These are phyloP conservation scores for Bombardia bombarda DNA, from an alignment of 495 filamentous ascomycete species.

Conservation along the genomic window DNA sequence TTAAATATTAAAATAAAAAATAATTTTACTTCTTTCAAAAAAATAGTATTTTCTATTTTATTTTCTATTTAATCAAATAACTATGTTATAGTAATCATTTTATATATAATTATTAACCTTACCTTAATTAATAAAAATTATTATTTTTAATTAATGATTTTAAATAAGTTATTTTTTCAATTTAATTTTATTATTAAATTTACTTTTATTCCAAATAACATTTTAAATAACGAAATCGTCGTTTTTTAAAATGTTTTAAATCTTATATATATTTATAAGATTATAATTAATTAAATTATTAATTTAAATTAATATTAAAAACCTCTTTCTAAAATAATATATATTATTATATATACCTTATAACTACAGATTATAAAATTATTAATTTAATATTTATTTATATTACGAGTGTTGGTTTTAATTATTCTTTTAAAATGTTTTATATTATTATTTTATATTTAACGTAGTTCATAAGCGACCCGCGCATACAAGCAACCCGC, in stretches of 20 bases:
- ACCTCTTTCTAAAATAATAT: not conserved
- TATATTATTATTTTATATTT: not conserved
- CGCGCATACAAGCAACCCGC: too few relatives aligned
- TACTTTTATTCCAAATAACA: not conserved
- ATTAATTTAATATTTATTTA: not conserved
- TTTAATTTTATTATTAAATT: not conserved
- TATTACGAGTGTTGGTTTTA: not conserved
- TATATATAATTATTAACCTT: not conserved
- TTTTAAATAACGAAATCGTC: not conserved
- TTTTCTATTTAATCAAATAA: too few relatives aligned
- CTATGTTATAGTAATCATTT: not conserved
- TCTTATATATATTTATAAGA: not conserved
- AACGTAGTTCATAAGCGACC: not conserved
- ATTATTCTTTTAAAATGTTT: not conserved
- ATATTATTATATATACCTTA: too few relatives aligned
- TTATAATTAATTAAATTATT: not conserved
- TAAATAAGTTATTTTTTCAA: not conserved
- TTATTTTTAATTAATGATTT: not conserved
- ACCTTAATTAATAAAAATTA: not conserved
- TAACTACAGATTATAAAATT: not conserved
- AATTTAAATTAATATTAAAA: not conserved
- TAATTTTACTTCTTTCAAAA: not conserved
- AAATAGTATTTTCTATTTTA: not conserved
- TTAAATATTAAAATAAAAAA: not conserved
- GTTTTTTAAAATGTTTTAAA: not conserved